Conservation (phyloP, 116 monocot species). For the Dioscorea cayenensis region DNA sequence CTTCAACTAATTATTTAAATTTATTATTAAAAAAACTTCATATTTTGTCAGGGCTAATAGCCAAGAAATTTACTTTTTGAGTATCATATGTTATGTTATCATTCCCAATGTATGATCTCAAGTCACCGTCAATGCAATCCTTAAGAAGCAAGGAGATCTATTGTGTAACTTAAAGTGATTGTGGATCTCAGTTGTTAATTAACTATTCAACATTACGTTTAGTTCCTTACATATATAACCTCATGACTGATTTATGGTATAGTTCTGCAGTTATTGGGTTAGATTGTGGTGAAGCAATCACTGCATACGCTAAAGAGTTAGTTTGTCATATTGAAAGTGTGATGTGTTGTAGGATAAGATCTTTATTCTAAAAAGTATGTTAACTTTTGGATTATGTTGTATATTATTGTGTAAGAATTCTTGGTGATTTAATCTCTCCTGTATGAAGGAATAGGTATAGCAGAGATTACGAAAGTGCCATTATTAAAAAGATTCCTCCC, state of each 20-base stretch:
- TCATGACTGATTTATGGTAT: conserved; percentile 2
- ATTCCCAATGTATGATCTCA: not conserved
- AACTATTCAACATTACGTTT: no score
- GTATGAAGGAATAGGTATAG: conserved; percentile 88
- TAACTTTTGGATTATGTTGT: no score
- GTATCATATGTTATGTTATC: not conserved
- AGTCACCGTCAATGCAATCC: not conserved
- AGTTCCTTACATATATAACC: not conserved
- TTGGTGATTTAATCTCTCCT: conserved; percentile 5
- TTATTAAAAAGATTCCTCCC: conserved; percentile 68
- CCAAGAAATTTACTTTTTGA: not conserved
- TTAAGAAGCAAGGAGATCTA: not conserved
- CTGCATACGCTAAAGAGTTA: conserved; percentile 96
- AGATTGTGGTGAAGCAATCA: conserved; percentile 82
- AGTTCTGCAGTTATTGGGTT: conserved; percentile 75
- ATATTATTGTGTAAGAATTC: no score
- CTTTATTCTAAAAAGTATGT: no score
- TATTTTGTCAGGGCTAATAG: no score
- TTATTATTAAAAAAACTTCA: no score
- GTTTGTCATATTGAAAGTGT: no score
- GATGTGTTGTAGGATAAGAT: no score
- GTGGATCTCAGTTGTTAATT: no score
- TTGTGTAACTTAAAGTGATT: no score
- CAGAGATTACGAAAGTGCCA: conserved; percentile 73
- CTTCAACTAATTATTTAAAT: no score